Evolutionary conservation across 345 rosid species (phyloP).

Genomic region (Eucalyptus viminalis): DNA sequence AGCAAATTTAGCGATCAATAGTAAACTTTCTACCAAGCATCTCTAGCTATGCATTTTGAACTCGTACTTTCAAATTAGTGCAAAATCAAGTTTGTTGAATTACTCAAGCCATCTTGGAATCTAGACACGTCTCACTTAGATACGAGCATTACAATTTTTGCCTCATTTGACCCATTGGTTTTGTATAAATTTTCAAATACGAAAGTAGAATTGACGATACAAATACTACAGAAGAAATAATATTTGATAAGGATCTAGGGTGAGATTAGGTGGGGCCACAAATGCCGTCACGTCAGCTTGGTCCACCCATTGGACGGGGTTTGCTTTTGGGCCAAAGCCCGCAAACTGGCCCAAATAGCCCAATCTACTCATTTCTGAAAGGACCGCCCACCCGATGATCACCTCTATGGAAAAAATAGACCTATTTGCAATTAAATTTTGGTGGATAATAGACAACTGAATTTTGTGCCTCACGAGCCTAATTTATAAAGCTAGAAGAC

Average conservation of each 20-base stretch:
- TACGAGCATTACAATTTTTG: not conserved
- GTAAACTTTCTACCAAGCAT: not conserved
- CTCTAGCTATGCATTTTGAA: not conserved
- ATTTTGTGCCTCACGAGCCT: not conserved
- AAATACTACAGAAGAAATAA: rapidly evolving
- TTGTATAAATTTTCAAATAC: too few species aligned
- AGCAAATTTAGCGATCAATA: not conserved
- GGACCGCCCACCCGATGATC: not conserved
- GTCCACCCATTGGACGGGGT: not conserved
- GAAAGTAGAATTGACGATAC: not conserved
- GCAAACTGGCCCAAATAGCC: not conserved
- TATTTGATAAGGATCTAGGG: not conserved
- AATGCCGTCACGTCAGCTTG: not conserved
- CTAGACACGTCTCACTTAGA: not conserved
- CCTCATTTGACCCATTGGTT: too few species aligned
- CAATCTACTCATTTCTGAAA: not conserved
- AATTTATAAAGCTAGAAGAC: not conserved
- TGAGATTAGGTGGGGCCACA: not conserved
- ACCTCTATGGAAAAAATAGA: not conserved
- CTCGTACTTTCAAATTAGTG: not conserved
- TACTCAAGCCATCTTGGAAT: not conserved
- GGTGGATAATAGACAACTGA: not conserved
- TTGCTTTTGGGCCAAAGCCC: not conserved
- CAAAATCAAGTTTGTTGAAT: not conserved
- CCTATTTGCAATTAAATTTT: not conserved